phyloP scores from a whole-genome alignment of 2,329 filamentous ascomycete species.

The Monosporascus sp. region DNA sequence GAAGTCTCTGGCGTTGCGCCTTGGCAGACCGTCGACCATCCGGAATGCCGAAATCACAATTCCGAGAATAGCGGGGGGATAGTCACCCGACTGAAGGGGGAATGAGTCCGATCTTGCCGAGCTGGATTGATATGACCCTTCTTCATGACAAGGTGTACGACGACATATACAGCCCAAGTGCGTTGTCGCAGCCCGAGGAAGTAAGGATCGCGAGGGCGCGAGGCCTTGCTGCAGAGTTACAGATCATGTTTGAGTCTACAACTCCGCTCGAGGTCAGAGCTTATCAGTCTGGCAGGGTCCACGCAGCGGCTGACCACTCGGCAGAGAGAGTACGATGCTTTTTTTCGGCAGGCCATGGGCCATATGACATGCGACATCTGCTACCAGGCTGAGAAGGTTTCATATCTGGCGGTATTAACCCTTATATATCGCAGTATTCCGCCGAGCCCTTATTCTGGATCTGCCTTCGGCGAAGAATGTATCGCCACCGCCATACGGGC shows the following conservation, averaged over 20 bases:
- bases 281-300: too few relatives aligned
- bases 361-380: constrained; percentile 11
- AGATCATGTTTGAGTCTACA: neutral
- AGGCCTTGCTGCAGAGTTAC: constrained; percentile 10
- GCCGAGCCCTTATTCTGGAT: constrained; percentile 5
- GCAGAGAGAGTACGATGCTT: too few relatives aligned
- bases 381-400: constrained; percentile 11
- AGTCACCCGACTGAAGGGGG: neutral
- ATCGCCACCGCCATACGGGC: constrained; percentile 16
- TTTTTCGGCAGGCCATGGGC: neutral
- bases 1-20: constrained; percentile 19
- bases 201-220: constrained; percentile 13
- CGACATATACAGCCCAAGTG: constrained; percentile 21
- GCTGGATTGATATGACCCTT: constrained; percentile 11
- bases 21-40: constrained; percentile 20
- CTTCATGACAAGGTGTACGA: constrained; percentile 22
- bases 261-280: neutral
- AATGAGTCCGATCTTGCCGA: constrained; percentile 2
- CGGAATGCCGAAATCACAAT: constrained; percentile 22
- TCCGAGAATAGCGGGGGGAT: constrained; percentile 3
- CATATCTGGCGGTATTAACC: constrained; percentile 17
- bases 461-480: constrained; percentile 17
- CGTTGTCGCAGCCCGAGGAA: constrained; percentile 13
- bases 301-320: too few relatives aligned
- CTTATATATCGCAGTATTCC: constrained; percentile 22